phyloP scores from a whole-genome alignment of 176 grass and related monocot species.

The Thinopyrum elongatum region DNA sequence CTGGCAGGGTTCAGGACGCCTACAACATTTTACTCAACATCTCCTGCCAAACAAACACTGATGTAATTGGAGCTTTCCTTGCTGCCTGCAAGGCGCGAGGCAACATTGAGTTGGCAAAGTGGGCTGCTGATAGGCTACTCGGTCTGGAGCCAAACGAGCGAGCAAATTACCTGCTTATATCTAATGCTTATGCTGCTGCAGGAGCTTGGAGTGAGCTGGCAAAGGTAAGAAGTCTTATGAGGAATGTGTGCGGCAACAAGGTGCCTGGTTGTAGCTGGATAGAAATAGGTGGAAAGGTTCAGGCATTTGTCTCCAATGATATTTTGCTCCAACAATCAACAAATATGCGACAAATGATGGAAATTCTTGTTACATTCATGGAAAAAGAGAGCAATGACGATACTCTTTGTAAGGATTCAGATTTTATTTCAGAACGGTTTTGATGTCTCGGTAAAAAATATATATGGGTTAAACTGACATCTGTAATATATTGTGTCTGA shows the following conservation, averaged over 20 bases:
- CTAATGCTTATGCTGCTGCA: slow-evolving; percentile 56
- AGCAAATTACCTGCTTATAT: slow-evolving; percentile 71
- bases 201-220: slow-evolving; percentile 53
- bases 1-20: slow-evolving; percentile 60
- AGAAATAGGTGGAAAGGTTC: slow-evolving; percentile 49
- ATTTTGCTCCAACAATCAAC: slow-evolving; percentile 22
- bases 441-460: neutral
- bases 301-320: slow-evolving; percentile 66
- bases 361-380: slow-evolving; percentile 16
- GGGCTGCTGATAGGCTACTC: slow-evolving; percentile 61
- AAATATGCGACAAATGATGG: slow-evolving; percentile 50
- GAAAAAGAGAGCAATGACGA: slow-evolving; percentile 1
- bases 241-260: slow-evolving; percentile 39
- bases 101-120: slow-evolving; percentile 52
- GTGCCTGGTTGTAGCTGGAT: slow-evolving; percentile 77
- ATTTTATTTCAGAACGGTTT: neutral
- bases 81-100: slow-evolving; percentile 62
- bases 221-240: slow-evolving; percentile 50
- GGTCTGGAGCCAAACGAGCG: slow-evolving; percentile 58
- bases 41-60: slow-evolving; percentile 36
- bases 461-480: neutral
- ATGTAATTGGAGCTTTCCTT: slow-evolving; percentile 71
- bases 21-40: slow-evolving; percentile 43
- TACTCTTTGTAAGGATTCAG: neutral
- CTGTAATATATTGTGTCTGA: neutral